Evolutionary conservation across 352 stramenopile species (phyloP), one percentile per base, ranked within the genome.

Genomic region (Phytophthora sp.): DNA sequence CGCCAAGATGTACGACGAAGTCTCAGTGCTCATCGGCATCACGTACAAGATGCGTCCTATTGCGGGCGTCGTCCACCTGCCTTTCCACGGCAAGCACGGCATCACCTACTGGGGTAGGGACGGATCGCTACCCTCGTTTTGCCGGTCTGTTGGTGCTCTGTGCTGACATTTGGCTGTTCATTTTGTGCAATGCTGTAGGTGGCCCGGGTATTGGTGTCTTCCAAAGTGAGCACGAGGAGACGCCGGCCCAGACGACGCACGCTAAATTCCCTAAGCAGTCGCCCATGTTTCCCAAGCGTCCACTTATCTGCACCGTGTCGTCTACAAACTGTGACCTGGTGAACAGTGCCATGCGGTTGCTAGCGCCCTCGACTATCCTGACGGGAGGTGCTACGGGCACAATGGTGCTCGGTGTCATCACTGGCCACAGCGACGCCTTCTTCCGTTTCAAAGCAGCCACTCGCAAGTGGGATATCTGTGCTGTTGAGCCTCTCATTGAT

Each of bases 381-480:
- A 79, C 77, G n/a, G 83, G 83, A 20, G 80, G 83, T 4, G 83
- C 84, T 18, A 93, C 84, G 4, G 84, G 84, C 54, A 91, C 80
- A 15, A 90, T 93, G 80, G 80, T 88, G 49, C 74, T 91, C 21
- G 74, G 71, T 18, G 82, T 93, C 18, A 65, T 91, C 26, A 88
- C 71, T 13, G 84, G 84, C 45, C 59, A 71, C 20, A 86, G 77
- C 55, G 82, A 93, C 69, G 70, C 73, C 31, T 93, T 90, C 69
- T 80, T 91, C 50, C 80, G 84, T 38, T 88, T 89, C 60, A 84
- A 84, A 18, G 74, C 82, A 27, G 79, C 79, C 4, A 93, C 84
- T 44, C 86, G 87, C 56, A 86, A 86, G 54, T 93, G 84, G 84
- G 84, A 93, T 69, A 91, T 90, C 47, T 93, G 84, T 54, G 84